Base-by-base conservation (phyloP, 805 yeast genomes). In the Kodamaea kakaduensis region DNA sequence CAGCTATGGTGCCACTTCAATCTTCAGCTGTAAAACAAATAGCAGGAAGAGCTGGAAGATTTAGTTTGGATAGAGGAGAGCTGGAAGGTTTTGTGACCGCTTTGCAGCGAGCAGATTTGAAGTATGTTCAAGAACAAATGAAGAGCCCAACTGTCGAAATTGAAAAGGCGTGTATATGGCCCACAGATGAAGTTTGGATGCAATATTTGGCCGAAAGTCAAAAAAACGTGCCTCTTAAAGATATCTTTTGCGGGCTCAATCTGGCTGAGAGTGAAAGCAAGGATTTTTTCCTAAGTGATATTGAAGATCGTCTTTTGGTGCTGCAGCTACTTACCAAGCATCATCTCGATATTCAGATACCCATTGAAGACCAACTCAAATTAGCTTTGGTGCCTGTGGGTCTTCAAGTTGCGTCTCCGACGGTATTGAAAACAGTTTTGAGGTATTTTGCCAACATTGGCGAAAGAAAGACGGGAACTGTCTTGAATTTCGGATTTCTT, bases 11-110 rank as follows among this genome's bases (percentile, higher is more conserved):
- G 6, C 54, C 54, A 1, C 56, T 93, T 19, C 65, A 83, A 0
- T 59, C 72, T 3, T 82, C 96, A 0, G 78, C 80, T 37, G 72
- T 82, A 18, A 89, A 88, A 55, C 98, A 93, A 56, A 90, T 93
- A 42, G 97, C 93, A 3, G 98, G 98, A 1, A 69, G 98, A 43
- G 98, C 98, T 0, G 98, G 98, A 1, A 63, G 98, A 42, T 93
- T 64, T 48, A 73, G 56, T 5, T 29, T 46, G 22, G 51, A 47
- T 19, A 45, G 46, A 8, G 67, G 65, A 5, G 58, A 61, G 32
- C 60, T 53, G 61, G 69, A 61, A 34, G 73, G 73, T 2, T 56
- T 67, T 45, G 79, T 84, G 1, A 70, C 82, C 0, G 77, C 88
- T 0, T 61, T 78, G 38, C 56, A 59, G 12, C 33, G 47, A 2